Base-by-base conservation (phyloP, 2,329 filamentous ascomycete species). In the Myriangium duriaei region DNA sequence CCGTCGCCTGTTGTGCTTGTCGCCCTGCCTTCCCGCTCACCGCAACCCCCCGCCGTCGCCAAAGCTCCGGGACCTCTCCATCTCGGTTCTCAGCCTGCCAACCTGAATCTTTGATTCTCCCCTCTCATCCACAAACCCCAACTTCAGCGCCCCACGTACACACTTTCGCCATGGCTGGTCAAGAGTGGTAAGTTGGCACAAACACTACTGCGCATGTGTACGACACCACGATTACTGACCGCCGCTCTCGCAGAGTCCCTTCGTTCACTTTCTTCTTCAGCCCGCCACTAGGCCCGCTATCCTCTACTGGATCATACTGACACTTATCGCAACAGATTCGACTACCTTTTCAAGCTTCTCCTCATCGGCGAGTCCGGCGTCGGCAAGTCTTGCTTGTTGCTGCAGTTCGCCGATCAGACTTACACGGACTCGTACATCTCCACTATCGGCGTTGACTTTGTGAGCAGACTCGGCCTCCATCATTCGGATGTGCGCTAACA, bases 371-470 rank as follows among this genome's bases (percentile, higher is more conserved):
- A 98, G 65, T 98, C 91, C 64, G 91, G 91, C 78, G 91, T 98
- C 59, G 91, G 91, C 81, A 98, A 98, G 81, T 98, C 91, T 59
- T 98, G 91, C 69, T 65, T 98, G 69, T 74, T 98, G 52, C 74
- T 98, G 61, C 86, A 91, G 70, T 98, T 98, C 60, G 91, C 91
- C 59, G 91, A 95, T 62, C 87, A 95, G 59, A 96, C 91, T 64
- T 98, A 96, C 72, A 98, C 91, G 45, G 91, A 96, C 71, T 93
- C 84, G 63, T 98, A 96, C 72, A 98, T 98, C 69, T 96, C 91
- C 48, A 98, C 91, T 53, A 98, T 98, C 65, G 91, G 91, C 64
- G 91, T 98, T 51, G 91, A 98, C 65, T 98, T 98, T 60, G 86
- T 94, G 79, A 55, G 84, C 29, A 26, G 21, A n/a, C 21, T 7